A percentile compares a stretch with the other conserved stretches of the same genome.
phyloP scores from a whole-genome alignment of 208 protist species.

The Porcisia hertigi region DNA sequence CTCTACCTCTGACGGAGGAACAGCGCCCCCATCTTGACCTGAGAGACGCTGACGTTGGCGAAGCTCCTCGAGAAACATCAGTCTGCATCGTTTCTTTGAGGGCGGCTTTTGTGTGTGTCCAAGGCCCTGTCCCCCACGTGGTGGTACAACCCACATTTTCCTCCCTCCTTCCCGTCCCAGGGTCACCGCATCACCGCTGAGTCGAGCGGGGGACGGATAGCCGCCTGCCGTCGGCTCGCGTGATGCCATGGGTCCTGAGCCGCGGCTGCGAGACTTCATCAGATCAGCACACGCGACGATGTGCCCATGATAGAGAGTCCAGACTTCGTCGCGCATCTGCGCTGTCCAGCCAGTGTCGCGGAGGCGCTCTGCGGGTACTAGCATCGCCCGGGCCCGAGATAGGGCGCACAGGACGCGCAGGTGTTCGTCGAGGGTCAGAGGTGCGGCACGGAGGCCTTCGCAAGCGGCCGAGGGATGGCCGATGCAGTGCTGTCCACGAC shows the following conservation, averaged over 20 bases:
- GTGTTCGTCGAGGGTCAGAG: constrained; percentile 26
- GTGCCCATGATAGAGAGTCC: constrained; percentile 54
- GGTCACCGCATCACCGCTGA: constrained; percentile 5
- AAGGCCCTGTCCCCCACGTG: background rate
- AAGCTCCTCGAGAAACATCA: constrained; percentile 25
- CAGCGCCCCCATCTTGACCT: constrained; percentile 1
- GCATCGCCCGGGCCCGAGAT: constrained; percentile 54
- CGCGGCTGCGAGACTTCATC: constrained; percentile 12
- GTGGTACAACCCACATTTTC: background rate
- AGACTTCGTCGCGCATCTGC: constrained; percentile 56
- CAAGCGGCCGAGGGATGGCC: background rate
- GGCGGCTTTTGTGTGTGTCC: constrained; percentile 1
- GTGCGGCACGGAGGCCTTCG: background rate
- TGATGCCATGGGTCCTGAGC: background rate
- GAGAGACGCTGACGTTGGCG: constrained; percentile 13
- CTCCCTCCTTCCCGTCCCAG: background rate
- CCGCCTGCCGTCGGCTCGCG: background rate
- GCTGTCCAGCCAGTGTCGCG: constrained; percentile 26
- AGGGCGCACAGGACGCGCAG: constrained; percentile 48
- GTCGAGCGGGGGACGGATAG: constrained; percentile 1
- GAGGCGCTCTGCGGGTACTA: constrained; percentile 27
- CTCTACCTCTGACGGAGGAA: constrained; percentile 22
- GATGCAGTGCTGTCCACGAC: constrained; percentile 12
- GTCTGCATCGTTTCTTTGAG: constrained; percentile 31
- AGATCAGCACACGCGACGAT: constrained; percentile 41